Conservation (phyloP, 139 green algal species). For the Asterochloris erici region DNA sequence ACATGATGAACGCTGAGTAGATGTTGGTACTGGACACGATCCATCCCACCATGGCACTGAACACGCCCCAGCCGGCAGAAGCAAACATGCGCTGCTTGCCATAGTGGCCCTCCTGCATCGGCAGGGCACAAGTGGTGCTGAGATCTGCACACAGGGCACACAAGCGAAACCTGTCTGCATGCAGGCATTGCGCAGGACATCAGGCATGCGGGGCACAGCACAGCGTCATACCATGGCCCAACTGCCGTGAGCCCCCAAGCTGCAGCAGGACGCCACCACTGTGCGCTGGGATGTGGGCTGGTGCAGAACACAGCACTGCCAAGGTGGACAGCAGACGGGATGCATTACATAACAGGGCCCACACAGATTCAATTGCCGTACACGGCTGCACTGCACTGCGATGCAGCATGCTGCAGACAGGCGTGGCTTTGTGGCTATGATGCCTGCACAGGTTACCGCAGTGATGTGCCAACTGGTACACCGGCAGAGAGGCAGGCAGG, state of each 20-base stretch:
- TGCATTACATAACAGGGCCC: too few species aligned
- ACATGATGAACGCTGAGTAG: conserved; percentile 22
- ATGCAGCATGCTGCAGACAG: neutral
- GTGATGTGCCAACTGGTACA: neutral
- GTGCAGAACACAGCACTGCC: too few species aligned
- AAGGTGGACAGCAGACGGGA: too few species aligned
- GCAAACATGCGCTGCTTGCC: conserved; percentile 37
- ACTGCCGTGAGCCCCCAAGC: neutral
- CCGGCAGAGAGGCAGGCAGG: too few species aligned
- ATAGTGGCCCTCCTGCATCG: conserved; percentile 28
- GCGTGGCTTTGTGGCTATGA: too few species aligned
- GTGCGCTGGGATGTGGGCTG: too few species aligned
- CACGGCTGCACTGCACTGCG: neutral
- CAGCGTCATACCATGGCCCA: neutral
- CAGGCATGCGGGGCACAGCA: neutral
- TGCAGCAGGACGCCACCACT: too few species aligned
- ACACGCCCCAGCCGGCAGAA: conserved; percentile 24
- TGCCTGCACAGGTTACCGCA: too few species aligned
- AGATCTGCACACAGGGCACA: neutral
- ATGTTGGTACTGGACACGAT: conserved; percentile 24
- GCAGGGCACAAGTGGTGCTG: neutral
- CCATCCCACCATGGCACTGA: conserved; percentile 13
- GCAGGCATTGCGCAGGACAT: neutral
- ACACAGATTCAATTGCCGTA: too few species aligned
- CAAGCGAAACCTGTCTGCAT: neutral